Conservation (phyloP, 306 rosid species). For the Gynostemma pentaphyllum region DNA sequence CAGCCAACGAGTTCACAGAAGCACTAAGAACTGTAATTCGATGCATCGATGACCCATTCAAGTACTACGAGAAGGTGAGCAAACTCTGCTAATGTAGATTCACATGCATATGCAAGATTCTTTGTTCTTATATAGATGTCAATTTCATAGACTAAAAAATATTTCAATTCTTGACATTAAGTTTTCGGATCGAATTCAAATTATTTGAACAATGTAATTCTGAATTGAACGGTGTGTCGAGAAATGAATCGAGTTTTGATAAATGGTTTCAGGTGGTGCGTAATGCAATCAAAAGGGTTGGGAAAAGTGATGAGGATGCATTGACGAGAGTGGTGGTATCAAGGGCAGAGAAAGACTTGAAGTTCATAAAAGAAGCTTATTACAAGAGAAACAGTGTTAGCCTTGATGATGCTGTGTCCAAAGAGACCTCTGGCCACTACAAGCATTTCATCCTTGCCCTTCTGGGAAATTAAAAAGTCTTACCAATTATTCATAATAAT, state of each 20-base stretch:
- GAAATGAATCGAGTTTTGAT: neutral
- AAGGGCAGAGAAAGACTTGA: slow-evolving; percentile 74
- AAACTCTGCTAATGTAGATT: neutral
- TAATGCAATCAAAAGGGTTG: slow-evolving; percentile 35
- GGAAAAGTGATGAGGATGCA: slow-evolving; percentile 56
- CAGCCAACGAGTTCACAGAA: slow-evolving; percentile 27
- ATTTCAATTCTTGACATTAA: neutral
- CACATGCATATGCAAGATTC: neutral
- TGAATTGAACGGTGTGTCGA: neutral
- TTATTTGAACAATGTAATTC: neutral
- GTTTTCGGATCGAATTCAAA: neutral
- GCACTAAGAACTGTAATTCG: slow-evolving; percentile 48
- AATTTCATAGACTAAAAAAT: neutral
- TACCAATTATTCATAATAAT: neutral
- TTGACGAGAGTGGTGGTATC: slow-evolving; percentile 61
- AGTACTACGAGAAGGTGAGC: slow-evolving; percentile 66
- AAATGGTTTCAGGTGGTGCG: slow-evolving; percentile 32
- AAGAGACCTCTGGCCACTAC: slow-evolving; percentile 66
- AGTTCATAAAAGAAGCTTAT: slow-evolving; percentile 43
- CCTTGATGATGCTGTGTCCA: slow-evolving; percentile 55
- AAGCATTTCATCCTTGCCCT: slow-evolving; percentile 51
- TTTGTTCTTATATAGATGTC: neutral
- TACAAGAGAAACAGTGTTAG: slow-evolving; percentile 64
- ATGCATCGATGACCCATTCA: slow-evolving; percentile 34
- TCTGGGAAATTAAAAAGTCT: slow-evolving; percentile 34